Percentiles rank a stretch among this genome's conserved stretches.
phyloP scores from a whole-genome alignment of 208 protist species.

The Wallacemonas sp. region DNA sequence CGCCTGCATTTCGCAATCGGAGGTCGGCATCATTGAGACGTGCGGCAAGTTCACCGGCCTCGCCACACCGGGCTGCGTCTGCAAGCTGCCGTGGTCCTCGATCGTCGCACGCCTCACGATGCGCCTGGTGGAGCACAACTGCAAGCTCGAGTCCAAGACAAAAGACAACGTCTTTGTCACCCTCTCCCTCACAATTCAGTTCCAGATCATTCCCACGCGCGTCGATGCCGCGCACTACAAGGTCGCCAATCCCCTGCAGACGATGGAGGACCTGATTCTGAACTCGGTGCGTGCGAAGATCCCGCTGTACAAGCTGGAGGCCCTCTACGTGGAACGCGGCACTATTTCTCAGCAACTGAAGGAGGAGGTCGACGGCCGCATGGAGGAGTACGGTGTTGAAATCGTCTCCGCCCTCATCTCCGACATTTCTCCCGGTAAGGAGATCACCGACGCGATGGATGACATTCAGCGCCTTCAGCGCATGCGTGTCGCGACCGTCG shows the following conservation, averaged over 20 bases:
- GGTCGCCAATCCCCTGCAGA: constrained; percentile 35
- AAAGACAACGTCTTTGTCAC: constrained; percentile 88
- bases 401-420: constrained; percentile 76
- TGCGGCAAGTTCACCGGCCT: constrained; percentile 55
- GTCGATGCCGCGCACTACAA: constrained; percentile 51
- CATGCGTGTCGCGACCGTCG: constrained; percentile 71
- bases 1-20: constrained; percentile 49
- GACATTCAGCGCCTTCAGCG: constrained; percentile 74
- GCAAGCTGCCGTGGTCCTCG: constrained; percentile 44
- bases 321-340: constrained; percentile 72
- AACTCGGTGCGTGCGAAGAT: constrained; percentile 75
- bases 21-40: constrained; percentile 65
- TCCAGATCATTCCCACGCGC: constrained; percentile 48
- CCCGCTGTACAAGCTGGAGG: constrained; percentile 79
- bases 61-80: constrained; percentile 60
- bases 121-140: constrained; percentile 44
- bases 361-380: constrained; percentile 55
- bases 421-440: constrained; percentile 64
- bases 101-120: constrained; percentile 41
- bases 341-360: constrained; percentile 81
- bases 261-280: constrained; percentile 64
- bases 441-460: constrained; percentile 74
- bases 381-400: constrained; percentile 68
- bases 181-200: constrained; percentile 55
- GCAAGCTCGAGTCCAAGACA: constrained; percentile 70